Evolutionary conservation across 805 yeast species (phyloP).

Genomic region (Starmerella gropengiesseri): DNA sequence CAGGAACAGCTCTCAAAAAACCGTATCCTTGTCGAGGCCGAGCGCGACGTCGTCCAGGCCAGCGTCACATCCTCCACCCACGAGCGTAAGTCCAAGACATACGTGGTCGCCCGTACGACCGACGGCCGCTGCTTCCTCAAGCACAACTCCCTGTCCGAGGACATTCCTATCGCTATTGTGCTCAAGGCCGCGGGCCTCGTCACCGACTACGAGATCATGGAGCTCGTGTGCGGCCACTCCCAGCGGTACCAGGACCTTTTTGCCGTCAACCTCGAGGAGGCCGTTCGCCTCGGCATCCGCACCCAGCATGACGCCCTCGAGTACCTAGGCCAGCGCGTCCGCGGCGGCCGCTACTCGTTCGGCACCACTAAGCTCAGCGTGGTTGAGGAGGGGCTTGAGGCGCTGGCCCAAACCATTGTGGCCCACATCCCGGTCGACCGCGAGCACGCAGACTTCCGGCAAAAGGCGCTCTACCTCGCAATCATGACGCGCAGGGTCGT

Average conservation of each 20-base stretch:
- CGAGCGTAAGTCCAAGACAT: constrained; percentile 94
- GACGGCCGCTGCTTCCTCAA: constrained; percentile 62
- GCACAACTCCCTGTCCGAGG: constrained; percentile 92
- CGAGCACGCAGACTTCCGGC: constrained; percentile 61
- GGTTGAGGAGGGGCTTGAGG: constrained; percentile 92
- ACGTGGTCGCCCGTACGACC: constrained; percentile 83
- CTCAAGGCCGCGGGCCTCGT: constrained; percentile 91
- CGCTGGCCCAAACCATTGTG: constrained; percentile 76
- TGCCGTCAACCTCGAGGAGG: constrained; percentile 88
- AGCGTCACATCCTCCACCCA: constrained; percentile 97
- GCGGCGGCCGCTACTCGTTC: constrained; percentile 58
- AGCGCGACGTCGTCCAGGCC: constrained; percentile 89
- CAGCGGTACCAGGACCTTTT: constrained; percentile 83
- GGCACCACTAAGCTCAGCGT: constrained; percentile 44
- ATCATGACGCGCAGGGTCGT: constrained; percentile 94
- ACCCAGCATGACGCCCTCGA: constrained; percentile 92
- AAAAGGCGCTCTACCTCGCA: constrained; percentile 87
- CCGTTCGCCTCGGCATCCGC: constrained; percentile 69
- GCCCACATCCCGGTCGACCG: constrained; percentile 85
- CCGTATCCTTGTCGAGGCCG: constrained; percentile 96
- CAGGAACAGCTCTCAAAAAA: constrained; percentile 95
- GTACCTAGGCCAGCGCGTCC: constrained; percentile 81
- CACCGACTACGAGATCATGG: constrained; percentile 86
- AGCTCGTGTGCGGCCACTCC: constrained; percentile 84
- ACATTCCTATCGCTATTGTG: constrained; percentile 84